phyloP scores from a whole-genome alignment of 305 asterid species.

The Fraxinus paxiana region DNA sequence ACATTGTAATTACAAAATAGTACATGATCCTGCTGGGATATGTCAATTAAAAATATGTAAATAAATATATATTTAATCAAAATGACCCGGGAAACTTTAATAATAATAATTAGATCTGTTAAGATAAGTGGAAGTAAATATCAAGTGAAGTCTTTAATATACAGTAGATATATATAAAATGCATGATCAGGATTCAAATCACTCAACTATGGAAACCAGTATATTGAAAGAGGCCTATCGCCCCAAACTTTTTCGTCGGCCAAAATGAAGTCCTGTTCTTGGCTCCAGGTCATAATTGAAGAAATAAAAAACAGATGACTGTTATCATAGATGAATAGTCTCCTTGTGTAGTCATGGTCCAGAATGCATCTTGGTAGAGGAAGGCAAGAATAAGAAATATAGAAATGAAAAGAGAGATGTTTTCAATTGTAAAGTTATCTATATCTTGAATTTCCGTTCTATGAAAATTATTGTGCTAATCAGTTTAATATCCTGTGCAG shows the following conservation, averaged over 20 bases:
- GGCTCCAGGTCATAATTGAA: background rate
- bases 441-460: background rate
- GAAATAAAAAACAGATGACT: background rate
- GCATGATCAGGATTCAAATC: background rate
- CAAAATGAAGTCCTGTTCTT: background rate
- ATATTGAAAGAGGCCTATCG: background rate
- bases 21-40: background rate
- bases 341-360: background rate
- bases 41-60: background rate
- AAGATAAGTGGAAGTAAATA: background rate
- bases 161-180: background rate
- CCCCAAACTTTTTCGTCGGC: background rate
- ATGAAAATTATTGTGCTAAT: conserved; percentile 22
- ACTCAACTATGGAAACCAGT: background rate
- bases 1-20: background rate
- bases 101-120: background rate
- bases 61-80: background rate
- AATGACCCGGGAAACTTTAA: background rate
- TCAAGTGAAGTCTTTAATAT: background rate
- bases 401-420: background rate
- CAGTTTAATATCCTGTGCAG: conserved; percentile 41
- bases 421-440: background rate
- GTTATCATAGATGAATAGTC: background rate
- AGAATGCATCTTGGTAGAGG: background rate
- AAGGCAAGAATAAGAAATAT: background rate